phyloP scores from a whole-genome alignment of 495 filamentous ascomycete genomes.

The Aspergillus steynii region DNA sequence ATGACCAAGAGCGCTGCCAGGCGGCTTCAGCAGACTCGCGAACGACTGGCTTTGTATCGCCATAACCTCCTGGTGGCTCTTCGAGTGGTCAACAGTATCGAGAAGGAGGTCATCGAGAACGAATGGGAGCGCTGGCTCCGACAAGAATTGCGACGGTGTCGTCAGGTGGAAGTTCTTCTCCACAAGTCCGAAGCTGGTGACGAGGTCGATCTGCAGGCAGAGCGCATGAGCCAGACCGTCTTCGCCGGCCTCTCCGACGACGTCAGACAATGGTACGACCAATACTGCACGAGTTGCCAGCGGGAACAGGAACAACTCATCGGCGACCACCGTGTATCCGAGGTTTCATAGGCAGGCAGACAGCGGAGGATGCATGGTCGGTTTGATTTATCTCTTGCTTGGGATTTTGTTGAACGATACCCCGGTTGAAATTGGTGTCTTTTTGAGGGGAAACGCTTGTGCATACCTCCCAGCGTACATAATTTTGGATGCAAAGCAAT shows the following conservation, averaged over 20 bases:
- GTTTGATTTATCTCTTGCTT: constrained; percentile 8
- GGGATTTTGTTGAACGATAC: constrained; percentile 33
- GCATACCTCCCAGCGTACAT: not conserved
- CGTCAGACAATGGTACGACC: constrained; percentile 63
- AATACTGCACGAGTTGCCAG: constrained; percentile 75
- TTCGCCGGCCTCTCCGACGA: constrained; percentile 46
- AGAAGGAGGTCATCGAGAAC: constrained; percentile 75
- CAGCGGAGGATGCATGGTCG: constrained; percentile 9
- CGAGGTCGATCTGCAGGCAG: constrained; percentile 25
- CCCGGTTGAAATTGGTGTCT: constrained; percentile 24
- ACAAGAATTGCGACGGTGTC: constrained; percentile 69
- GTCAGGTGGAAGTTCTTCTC: constrained; percentile 57
- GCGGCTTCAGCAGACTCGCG: constrained; percentile 72
- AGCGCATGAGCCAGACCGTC: constrained; percentile 25
- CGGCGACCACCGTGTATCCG: constrained; percentile 22
- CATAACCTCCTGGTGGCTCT: constrained; percentile 91
- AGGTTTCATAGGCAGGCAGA: constrained; percentile 14
- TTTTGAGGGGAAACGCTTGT: not conserved
- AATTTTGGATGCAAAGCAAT: not conserved
- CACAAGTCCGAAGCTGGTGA: constrained; percentile 28
- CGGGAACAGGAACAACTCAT: constrained; percentile 50
- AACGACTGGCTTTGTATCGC: constrained; percentile 80
- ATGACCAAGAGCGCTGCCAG: constrained; percentile 60
- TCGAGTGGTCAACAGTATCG: constrained; percentile 84
- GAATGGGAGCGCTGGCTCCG: constrained; percentile 92